phyloP scores from a whole-genome alignment of 2,329 filamentous ascomycete genomes.

The Colletotrichum sp. region DNA sequence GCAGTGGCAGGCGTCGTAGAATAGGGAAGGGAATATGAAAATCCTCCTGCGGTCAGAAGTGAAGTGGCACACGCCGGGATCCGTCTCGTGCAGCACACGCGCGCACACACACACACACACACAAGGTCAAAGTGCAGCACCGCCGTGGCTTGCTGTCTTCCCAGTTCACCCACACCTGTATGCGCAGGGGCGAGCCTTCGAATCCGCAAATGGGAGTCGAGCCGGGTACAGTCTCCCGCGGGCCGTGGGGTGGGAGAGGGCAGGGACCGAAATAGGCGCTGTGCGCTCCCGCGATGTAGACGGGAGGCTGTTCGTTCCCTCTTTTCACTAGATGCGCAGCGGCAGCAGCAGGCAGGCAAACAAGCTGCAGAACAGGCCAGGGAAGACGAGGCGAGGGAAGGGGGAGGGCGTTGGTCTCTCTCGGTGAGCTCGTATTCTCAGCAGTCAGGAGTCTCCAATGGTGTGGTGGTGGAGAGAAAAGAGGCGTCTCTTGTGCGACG shows the following conservation, averaged over 20 bases:
- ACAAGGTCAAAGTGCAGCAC: neutral
- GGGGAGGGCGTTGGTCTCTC: neutral
- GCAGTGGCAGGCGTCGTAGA: conserved; percentile 7
- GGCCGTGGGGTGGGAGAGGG: neutral
- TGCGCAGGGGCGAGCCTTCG: conserved; percentile 19
- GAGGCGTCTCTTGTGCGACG: conserved; percentile 37
- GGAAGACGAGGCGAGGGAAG: neutral
- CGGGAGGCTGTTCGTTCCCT: conserved; percentile 3
- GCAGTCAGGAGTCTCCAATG: conserved; percentile 35
- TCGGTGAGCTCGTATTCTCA: conserved; percentile 36
- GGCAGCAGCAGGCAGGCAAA: neutral
- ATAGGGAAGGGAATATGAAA: conserved; percentile 12
- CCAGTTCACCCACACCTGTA: conserved; percentile 26
- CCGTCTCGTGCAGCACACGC: conserved; percentile 3
- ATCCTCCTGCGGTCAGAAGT: conserved; percentile 10
- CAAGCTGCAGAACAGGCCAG: neutral
- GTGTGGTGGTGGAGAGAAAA: conserved; percentile 31
- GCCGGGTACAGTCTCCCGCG: neutral
- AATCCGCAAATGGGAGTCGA: conserved; percentile 5
- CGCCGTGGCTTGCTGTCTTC: neutral
- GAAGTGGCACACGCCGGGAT: conserved; percentile 16
- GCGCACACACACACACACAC: neutral
- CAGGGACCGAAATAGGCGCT: neutral
- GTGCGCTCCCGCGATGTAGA: conserved; percentile 6
- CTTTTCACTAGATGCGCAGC: conserved; percentile 4